These are phyloP conservation scores for Cutaneotrichosporon cavernicola DNA, from an alignment of 1,284 basidiomycete species.

Conservation along the genomic window DNA sequence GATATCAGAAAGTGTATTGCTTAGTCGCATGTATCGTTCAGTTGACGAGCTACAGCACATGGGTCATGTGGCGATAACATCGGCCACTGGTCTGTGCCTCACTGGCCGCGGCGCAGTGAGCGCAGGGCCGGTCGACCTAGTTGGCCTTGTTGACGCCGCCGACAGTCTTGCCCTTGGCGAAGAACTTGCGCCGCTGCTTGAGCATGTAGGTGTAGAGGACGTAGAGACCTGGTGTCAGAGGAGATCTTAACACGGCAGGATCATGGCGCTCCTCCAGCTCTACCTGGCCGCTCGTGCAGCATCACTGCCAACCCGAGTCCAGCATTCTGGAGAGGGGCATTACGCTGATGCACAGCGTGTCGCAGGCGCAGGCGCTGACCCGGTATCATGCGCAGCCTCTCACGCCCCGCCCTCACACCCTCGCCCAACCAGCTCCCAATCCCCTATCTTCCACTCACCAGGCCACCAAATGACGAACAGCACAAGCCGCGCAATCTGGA, in stretches of 20 bases:
- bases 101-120: not conserved
- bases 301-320: no score
- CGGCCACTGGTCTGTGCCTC: not conserved
- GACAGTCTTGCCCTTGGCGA: conserved; percentile 56
- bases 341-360: no score
- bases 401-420: no score
- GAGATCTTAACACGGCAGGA: no score
- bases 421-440: no score
- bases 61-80: not conserved
- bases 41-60: not conserved
- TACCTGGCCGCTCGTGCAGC: no score
- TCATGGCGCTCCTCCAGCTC: no score
- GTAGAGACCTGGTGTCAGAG: conserved; percentile 64
- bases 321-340: no score
- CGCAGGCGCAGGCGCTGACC: no score
- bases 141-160: conserved; percentile 31
- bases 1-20: not conserved
- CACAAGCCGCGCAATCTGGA: conserved; percentile 59
- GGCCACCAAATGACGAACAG: conserved; percentile 90
- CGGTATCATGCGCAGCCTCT: no score
- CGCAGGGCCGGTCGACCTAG: conserved; percentile 5
- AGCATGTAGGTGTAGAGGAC: conserved; percentile 90
- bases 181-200: conserved; percentile 71
- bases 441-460: conserved; percentile 58
- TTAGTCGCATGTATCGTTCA: not conserved